These are phyloP conservation scores for Mentha longifolia DNA, from an alignment of 257 asterid species.

Conservation along the genomic window DNA sequence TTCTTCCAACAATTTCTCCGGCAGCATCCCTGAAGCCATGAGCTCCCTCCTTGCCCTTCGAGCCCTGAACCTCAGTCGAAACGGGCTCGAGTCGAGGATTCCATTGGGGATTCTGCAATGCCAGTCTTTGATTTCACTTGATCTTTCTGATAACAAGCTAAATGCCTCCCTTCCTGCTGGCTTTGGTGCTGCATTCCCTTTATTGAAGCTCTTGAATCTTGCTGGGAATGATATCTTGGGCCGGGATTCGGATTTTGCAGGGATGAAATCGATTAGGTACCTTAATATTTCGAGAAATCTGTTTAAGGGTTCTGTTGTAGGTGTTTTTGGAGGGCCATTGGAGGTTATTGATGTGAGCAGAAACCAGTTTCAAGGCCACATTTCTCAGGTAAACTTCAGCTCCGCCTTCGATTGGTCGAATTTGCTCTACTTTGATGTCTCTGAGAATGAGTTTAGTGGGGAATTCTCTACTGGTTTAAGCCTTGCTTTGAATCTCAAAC, in stretches of 20 bases:
- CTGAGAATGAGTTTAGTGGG: slow-evolving; percentile 84
- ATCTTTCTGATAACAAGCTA: slow-evolving; percentile 66
- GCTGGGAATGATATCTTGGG: slow-evolving; percentile 70
- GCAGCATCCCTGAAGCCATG: slow-evolving; percentile 74
- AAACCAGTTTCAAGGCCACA: slow-evolving; percentile 81
- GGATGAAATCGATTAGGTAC: slow-evolving; percentile 50
- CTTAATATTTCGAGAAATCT: slow-evolving; percentile 75
- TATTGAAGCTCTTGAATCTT: slow-evolving; percentile 61
- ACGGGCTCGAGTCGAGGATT: slow-evolving; percentile 56
- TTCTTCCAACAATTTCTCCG: slow-evolving; percentile 73
- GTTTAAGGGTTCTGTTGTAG: slow-evolving; percentile 74
- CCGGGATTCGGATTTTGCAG: slow-evolving; percentile 58
- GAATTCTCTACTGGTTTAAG: slow-evolving; percentile 52
- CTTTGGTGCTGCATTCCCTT: slow-evolving; percentile 66
- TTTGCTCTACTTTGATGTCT: slow-evolving; percentile 74
- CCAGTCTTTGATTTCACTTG: slow-evolving; percentile 59
- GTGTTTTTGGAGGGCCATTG: slow-evolving; percentile 60
- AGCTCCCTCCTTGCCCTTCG: slow-evolving; percentile 64
- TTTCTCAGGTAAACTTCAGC: slow-evolving; percentile 72
- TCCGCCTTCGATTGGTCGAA: slow-evolving; percentile 63
- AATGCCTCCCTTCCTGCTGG: slow-evolving; percentile 63
- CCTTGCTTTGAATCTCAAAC: slow-evolving; percentile 57
- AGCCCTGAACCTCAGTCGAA: slow-evolving; percentile 60
- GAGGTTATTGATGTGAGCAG: slow-evolving; percentile 89
- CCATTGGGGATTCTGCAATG: slow-evolving; percentile 67